Evolutionary conservation across 768 basidiomycete species (phyloP), one percentile per base, ranked within the genome.

Genomic region (Boletus rubropictus): DNA sequence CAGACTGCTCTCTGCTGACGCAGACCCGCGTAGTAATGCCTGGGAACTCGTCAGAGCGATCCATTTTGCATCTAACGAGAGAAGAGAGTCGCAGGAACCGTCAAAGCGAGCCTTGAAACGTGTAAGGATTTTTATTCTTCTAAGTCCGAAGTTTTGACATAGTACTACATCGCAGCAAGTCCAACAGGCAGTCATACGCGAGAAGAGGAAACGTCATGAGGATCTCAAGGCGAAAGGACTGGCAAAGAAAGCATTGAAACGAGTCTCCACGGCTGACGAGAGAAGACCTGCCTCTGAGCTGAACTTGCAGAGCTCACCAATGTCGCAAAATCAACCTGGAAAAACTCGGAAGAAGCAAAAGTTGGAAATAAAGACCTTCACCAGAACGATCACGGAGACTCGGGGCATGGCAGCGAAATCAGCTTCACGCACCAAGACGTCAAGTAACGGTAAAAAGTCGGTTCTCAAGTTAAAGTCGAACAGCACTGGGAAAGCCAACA

Each of bases 51-150:
- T 79, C 38, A 53, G 49, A 28, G 38, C 39, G 7, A 54, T 59
- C 29, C 49, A 24, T 29, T 39, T 50, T 11, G 18, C 49, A 25
- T 38, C 50, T 4, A 17, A 24, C 14, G 12, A 39, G 17, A 42
- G 6, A 2, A 32, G 18, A 17, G 47, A 42, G 22, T 49, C 60
- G 7, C 53, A 56, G 54, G 28, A 61, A 51, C 34, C 63, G 52
- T 87, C 84, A 2, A 86, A 79, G 55, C 76, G 84, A 40, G 77
- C 77, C 4, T 65, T 77, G 51, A 86, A 84, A 63, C 75, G 80
- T 65, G 86, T 83, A 56, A 20, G 73, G n/a, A 17, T 11, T 36
- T 4, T 48, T 32, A 39, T 32, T 35, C 35, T 34, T 11, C n/a
- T 20, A 10, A 15, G 28, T 3, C 7, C 18, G 15, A 25, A 33